phyloP scores from a whole-genome alignment of 2,329 filamentous ascomycete genomes.

The Aciculosporium take region DNA sequence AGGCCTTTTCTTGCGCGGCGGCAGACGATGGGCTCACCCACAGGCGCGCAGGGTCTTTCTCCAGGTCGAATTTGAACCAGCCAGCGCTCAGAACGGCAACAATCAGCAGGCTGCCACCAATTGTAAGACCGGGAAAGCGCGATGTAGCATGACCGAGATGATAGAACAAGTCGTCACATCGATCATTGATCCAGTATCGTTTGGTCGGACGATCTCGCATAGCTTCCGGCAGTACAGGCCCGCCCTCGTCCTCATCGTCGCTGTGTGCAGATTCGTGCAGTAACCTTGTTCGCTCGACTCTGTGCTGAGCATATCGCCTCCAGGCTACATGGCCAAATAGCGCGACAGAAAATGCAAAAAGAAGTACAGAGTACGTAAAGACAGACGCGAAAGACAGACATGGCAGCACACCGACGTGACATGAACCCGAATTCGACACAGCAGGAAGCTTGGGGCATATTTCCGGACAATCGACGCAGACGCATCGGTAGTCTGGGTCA shows the following conservation, averaged over 20 bases:
- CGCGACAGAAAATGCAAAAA: conserved; percentile 51
- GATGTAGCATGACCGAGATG: conserved; percentile 69
- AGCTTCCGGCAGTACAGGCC: conserved; percentile 56
- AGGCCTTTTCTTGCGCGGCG: conserved; percentile 83
- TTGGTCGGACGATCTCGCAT: conserved; percentile 67
- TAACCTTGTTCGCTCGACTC: conserved; percentile 70
- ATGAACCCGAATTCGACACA: conserved; percentile 55
- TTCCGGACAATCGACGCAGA: conserved; percentile 81
- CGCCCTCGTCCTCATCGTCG: conserved; percentile 89
- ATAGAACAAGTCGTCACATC: conserved; percentile 68
- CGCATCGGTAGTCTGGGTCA: conserved; percentile 74
- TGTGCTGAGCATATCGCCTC: conserved; percentile 56
- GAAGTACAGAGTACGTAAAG: conserved; percentile 63
- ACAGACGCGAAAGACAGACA: conserved; percentile 91
- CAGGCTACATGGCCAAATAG: conserved; percentile 64
- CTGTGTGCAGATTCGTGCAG: conserved; percentile 72
- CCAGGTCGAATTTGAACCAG: conserved; percentile 79
- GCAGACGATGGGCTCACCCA: conserved; percentile 95
- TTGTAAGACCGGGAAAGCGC: conserved; percentile 72
- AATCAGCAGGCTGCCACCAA: conserved; percentile 57
- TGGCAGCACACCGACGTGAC: conserved; percentile 74
- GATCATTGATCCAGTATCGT: conserved; percentile 71
- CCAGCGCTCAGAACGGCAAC: conserved; percentile 72
- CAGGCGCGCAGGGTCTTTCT: conserved; percentile 75
- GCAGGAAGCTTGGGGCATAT: conserved; percentile 73